Conservation (phyloP, 176 grass and related monocot species). For the Carex pumila region DNA sequence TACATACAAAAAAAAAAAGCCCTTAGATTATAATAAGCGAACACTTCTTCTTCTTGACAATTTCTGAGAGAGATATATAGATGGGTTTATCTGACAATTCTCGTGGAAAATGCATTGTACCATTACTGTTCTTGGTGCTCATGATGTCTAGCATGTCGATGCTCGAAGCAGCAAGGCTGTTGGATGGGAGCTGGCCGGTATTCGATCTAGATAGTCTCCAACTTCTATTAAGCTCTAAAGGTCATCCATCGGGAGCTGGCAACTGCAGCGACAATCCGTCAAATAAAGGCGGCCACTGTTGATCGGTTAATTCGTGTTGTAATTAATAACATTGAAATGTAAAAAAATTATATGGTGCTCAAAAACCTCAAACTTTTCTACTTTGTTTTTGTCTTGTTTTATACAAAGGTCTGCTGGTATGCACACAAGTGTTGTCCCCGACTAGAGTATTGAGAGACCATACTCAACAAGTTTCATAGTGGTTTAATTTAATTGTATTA, state of each 20-base stretch:
- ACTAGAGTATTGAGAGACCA: too few species aligned
- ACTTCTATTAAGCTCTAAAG: background rate
- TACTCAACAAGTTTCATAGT: too few species aligned
- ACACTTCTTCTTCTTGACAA: background rate
- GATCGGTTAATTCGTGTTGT: background rate
- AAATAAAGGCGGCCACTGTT: background rate
- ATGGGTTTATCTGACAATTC: constrained; percentile 10
- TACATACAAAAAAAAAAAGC: background rate
- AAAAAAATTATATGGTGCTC: background rate
- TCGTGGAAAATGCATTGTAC: background rate
- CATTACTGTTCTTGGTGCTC: constrained; percentile 7
- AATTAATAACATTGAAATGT: background rate
- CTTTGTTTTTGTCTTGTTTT: background rate
- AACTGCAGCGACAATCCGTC: background rate
- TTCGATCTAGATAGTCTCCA: background rate
- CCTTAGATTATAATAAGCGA: background rate
- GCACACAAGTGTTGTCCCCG: too few species aligned
- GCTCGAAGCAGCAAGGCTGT: background rate
- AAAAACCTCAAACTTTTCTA: background rate
- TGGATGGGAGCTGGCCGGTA: constrained; percentile 2
- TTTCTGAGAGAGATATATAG: background rate
- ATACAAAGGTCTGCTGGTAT: background rate
- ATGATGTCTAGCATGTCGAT: background rate
- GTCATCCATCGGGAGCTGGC: background rate
- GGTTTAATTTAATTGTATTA: too few species aligned